These are phyloP conservation scores for Candida nitratophila DNA, from an alignment of 805 yeast genomes.

Conservation along the genomic window DNA sequence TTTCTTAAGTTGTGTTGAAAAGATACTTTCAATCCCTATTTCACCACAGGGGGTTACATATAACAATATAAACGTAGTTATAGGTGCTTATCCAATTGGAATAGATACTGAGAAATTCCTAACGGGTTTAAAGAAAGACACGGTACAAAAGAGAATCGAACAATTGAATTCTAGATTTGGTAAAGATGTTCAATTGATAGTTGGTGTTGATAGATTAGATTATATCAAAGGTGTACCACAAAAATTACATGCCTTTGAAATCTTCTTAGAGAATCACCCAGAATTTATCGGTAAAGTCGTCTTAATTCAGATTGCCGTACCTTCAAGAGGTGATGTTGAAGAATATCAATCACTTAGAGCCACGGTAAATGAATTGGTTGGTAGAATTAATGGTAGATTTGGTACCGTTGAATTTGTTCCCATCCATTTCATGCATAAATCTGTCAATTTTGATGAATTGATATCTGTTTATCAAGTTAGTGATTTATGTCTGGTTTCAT, in stretches of 20 bases:
- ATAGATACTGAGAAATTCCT: slow-evolving; percentile 86
- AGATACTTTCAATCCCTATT: slow-evolving; percentile 75
- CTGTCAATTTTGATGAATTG: slow-evolving; percentile 85
- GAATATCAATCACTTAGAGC: slow-evolving; percentile 93
- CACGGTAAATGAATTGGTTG: slow-evolving; percentile 92
- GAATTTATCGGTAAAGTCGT: slow-evolving; percentile 98
- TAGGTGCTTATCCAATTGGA: slow-evolving; percentile 99
- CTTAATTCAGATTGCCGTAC: slow-evolving; percentile 93
- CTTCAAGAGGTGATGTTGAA: slow-evolving; percentile 96
- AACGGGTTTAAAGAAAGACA: slow-evolving; percentile 59
- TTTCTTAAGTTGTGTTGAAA: slow-evolving; percentile 81
- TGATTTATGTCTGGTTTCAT: slow-evolving; percentile 87
- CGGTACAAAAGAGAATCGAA: slow-evolving; percentile 59
- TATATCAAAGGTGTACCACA: slow-evolving; percentile 98
- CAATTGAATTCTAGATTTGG: slow-evolving; percentile 58
- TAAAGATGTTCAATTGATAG: slow-evolving; percentile 74
- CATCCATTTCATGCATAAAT: slow-evolving; percentile 91
- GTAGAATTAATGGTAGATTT: slow-evolving; percentile 91
- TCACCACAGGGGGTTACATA: slow-evolving; percentile 86
- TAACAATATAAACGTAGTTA: slow-evolving; percentile 66
- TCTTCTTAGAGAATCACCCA: slow-evolving; percentile 86
- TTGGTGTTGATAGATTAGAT: slow-evolving; percentile 94
- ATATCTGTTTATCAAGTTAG: slow-evolving; percentile 78
- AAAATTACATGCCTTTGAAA: slow-evolving; percentile 92
- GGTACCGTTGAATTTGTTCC: slow-evolving; percentile 98